A percentile compares a stretch with the other conserved stretches of the same genome.
Evolutionary conservation across 305 asterid genomes (phyloP).

Genomic region (Fraxinus platypoda): DNA sequence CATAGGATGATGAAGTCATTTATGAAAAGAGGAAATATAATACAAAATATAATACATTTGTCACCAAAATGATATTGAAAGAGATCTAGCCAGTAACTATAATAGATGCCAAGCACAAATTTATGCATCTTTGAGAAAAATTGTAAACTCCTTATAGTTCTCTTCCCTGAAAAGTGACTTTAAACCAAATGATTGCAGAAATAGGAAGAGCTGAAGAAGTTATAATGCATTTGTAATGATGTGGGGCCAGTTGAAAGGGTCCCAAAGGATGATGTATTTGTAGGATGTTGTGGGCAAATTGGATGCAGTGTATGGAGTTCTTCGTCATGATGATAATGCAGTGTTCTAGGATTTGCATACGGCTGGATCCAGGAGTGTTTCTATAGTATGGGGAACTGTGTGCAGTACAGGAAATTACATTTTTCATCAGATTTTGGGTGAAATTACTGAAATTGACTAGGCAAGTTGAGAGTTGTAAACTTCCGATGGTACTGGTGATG

Average conservation of each 20-base stretch:
- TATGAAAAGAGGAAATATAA: no score
- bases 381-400: background rate
- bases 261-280: background rate
- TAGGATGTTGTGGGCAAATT: background rate
- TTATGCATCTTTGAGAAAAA: background rate
- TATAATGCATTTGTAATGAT: background rate
- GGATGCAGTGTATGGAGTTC: background rate
- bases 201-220: background rate
- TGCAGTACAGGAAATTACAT: background rate
- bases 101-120: background rate
- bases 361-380: background rate
- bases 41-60: no score
- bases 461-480: background rate
- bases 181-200: background rate
- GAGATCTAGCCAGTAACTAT: background rate
- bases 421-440: background rate
- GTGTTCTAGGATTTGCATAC: background rate
- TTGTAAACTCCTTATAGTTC: background rate
- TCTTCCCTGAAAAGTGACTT: background rate
- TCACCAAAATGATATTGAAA: background rate
- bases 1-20: no score
- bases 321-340: background rate
- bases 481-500: background rate
- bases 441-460: background rate
- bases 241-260: background rate